Evolutionary conservation across 2,329 filamentous ascomycete species (phyloP), one percentile per base, ranked within the genome.

Genomic region (Sclerotinia trifoliorum): DNA sequence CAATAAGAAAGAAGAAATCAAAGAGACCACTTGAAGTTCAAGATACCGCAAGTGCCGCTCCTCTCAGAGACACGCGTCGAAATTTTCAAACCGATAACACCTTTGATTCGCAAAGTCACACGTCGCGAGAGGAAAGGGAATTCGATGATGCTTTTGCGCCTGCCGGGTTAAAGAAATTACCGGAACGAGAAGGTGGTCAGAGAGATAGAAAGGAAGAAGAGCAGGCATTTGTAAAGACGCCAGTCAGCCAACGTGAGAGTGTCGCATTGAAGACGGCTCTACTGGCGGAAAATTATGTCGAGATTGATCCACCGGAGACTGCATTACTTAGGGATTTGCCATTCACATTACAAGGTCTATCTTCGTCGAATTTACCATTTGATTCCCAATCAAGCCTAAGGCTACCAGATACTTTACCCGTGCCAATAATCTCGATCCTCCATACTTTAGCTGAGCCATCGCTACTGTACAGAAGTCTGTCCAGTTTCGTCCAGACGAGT

Each of bases 361-460:
- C 93, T 1, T 97, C 94, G 0, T 90, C 90, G 1, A 92, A 94
- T 71, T 81, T 98, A 51, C 85, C 89, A 0, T 98, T 98, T 72
- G 81, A 86, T 13, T 87, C 88, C 19, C 83, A 87, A 32, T 86
- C 88, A 29, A 87, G 86, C 2, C 81, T 98, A 65, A 91, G 88
- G 75, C 81, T 99, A 35, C 96, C 95, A 0, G 75, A 88, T 0
- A 92, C 89, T 0, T 83, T 99, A 7, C 93, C 95, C 1, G 83
- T 94, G 7, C 94, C 95, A 2, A 83, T 98, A 13, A 83, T 98
- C 19, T 94, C 93, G 21, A 84, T 99, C 13, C 83, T 99, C 2
- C 93, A 99, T 75, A 92, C 91, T 0, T 82, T 99, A 26, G 93
- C 95, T 2, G 95, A 99, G 77, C 95, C 95, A 10, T 96, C 94